Percentiles rank a stretch among this genome's conserved stretches.
These are phyloP conservation scores for Fusarium secorum DNA, from an alignment of 2,329 filamentous ascomycete species.

Conservation along the genomic window DNA sequence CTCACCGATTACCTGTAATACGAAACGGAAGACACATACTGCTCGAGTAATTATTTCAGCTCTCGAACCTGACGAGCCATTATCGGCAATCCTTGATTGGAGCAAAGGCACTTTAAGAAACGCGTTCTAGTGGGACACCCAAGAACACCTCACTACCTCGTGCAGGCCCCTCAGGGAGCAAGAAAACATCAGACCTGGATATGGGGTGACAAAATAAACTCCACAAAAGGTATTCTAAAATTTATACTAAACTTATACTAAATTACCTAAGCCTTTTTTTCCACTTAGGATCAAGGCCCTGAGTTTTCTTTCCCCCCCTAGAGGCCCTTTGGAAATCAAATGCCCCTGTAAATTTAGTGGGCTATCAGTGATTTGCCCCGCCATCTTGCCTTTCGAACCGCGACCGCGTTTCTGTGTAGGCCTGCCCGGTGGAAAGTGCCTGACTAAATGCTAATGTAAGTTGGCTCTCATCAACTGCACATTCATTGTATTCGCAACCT, in stretches of 20 bases:
- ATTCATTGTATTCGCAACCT: not conserved
- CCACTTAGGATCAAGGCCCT: no score
- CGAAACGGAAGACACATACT: not conserved
- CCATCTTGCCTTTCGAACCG: conserved; percentile 19
- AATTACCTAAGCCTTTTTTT: no score
- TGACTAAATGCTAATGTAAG: not conserved
- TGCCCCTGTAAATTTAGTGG: conserved; percentile 6
- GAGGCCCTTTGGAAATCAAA: not conserved
- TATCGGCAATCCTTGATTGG: conserved; percentile 26
- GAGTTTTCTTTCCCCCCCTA: not conserved
- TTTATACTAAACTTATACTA: no score
- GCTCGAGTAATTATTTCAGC: not conserved
- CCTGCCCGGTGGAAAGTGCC: not conserved
- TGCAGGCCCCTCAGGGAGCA: no score
- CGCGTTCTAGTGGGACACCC: conserved; percentile 16
- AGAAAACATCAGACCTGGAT: no score
- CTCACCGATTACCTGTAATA: not conserved
- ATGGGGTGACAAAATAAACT: no score
- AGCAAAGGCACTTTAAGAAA: conserved; percentile 22
- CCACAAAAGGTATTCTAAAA: no score
- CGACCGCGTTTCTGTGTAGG: conserved; percentile 24
- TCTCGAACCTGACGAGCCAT: not conserved
- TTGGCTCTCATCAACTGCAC: not conserved
- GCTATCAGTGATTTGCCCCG: conserved; percentile 26
- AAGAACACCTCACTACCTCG: not conserved